Evolutionary conservation across 2,329 filamentous ascomycete species (phyloP).

Genomic region (Xylariaceae sp.): DNA sequence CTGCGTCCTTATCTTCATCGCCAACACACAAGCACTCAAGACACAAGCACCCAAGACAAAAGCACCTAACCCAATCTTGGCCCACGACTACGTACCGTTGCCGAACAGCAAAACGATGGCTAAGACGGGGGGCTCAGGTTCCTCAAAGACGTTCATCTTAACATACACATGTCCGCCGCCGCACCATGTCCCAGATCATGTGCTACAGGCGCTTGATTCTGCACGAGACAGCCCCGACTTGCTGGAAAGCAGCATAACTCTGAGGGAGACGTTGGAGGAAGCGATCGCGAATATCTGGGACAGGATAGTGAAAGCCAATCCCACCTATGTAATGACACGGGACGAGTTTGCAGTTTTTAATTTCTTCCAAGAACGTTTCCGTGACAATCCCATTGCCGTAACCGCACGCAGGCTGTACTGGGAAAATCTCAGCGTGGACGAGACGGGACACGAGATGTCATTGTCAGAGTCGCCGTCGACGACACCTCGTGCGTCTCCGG

Average conservation of each 20-base stretch:
- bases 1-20: not conserved
- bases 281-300: conserved; percentile 62
- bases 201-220: conserved; percentile 66
- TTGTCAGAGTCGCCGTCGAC: too few species aligned
- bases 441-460: not conserved
- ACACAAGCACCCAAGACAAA: not conserved
- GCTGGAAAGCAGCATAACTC: conserved; percentile 42
- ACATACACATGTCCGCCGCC: too few species aligned
- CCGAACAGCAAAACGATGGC: not conserved
- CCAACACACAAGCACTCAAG: not conserved
- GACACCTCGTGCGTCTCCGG: too few species aligned
- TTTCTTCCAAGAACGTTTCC: conserved; percentile 67
- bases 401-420: conserved; percentile 49
- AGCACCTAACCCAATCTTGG: not conserved
- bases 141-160: too few species aligned
- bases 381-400: conserved; percentile 45
- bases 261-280: conserved; percentile 60
- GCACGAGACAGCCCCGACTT: conserved; percentile 67
- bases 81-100: not conserved
- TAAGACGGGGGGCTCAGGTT: too few species aligned
- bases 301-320: conserved; percentile 58
- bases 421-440: conserved; percentile 36
- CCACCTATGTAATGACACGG: conserved; percentile 65
- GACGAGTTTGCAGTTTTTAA: conserved; percentile 86
- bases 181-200: conserved; percentile 29